A percentile compares a stretch with the other conserved stretches of the same genome.
Evolutionary conservation across 1,284 basidiomycete genomes (phyloP).

Genomic region (Chondrostereum purpureum): DNA sequence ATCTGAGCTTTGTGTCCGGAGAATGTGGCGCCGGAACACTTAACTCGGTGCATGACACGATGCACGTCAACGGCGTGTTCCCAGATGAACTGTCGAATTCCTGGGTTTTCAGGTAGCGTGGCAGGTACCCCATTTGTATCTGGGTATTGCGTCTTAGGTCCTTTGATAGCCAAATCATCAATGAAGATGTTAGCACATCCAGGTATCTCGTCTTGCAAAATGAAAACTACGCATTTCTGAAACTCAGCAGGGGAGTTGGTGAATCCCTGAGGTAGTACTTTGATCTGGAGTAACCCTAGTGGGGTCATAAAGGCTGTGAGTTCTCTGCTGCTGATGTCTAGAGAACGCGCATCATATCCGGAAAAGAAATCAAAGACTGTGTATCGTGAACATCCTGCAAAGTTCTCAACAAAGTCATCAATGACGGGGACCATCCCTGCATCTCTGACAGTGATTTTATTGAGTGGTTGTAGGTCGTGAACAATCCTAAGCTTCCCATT

Average conservation of each 20-base stretch:
- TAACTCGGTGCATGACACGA: slow-evolving; percentile 1
- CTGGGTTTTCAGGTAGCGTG: slow-evolving; percentile 15
- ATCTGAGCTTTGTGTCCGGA: slow-evolving; percentile 11
- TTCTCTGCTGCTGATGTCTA: slow-evolving; percentile 12
- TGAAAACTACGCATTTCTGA: slow-evolving; percentile 23
- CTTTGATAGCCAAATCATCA: no score
- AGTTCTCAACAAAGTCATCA: no score
- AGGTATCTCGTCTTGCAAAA: slow-evolving; percentile 20
- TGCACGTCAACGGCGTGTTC: slow-evolving; percentile 15
- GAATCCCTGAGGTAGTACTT: no score
- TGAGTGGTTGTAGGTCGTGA: slow-evolving; percentile 22
- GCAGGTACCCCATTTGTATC: slow-evolving; percentile 14
- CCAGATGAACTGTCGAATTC: no score
- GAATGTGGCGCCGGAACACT: not conserved
- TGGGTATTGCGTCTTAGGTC: slow-evolving; percentile 1
- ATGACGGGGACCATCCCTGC: slow-evolving; percentile 1
- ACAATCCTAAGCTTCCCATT: slow-evolving; percentile 19
- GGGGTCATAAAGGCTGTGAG: no score
- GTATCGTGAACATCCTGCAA: no score
- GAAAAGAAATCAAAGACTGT: slow-evolving; percentile 18
- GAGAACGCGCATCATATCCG: slow-evolving; percentile 19
- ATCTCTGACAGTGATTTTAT: slow-evolving; percentile 20
- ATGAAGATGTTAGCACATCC: slow-evolving; percentile 12
- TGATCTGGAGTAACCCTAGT: no score
- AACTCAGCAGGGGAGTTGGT: no score